These are phyloP conservation scores for Clonostachys chloroleuca DNA, from an alignment of 2,329 filamentous ascomycete genomes.

Conservation along the genomic window DNA sequence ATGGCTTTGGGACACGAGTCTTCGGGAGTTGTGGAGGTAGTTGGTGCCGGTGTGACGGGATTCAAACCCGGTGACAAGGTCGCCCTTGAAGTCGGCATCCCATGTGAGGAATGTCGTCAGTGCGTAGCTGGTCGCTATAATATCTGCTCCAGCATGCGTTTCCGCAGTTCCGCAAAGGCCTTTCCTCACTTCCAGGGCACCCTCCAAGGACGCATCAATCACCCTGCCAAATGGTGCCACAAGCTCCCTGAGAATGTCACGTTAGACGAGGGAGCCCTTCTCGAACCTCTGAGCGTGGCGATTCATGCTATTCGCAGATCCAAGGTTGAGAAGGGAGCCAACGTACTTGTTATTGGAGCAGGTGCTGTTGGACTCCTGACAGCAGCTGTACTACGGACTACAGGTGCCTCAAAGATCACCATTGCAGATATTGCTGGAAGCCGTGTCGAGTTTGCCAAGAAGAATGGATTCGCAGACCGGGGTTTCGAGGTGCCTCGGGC, in stretches of 20 bases:
- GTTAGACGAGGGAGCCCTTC: constrained; percentile 39
- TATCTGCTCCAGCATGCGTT: constrained; percentile 52
- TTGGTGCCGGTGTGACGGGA: constrained; percentile 49
- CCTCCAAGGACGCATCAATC: constrained; percentile 49
- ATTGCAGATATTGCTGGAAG: constrained; percentile 16
- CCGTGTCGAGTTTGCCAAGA: constrained; percentile 27
- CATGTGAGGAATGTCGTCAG: constrained; percentile 52
- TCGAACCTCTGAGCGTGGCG: constrained; percentile 47
- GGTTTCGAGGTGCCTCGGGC: constrained; percentile 10
- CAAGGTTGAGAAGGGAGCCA: constrained; percentile 4
- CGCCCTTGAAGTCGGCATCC: constrained; percentile 72
- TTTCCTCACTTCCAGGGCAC: constrained; percentile 55
- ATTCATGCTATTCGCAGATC: constrained; percentile 35
- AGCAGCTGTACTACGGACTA: constrained; percentile 27
- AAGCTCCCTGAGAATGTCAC: constrained; percentile 31
- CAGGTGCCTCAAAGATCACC: constrained; percentile 3
- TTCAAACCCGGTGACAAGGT: constrained; percentile 66
- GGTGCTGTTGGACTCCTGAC: constrained; percentile 29
- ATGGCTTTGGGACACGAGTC: constrained; percentile 79
- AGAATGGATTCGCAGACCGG: constrained; percentile 19
- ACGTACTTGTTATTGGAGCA: constrained; percentile 25
- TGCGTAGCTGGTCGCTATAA: constrained; percentile 55
- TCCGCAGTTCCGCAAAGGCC: constrained; percentile 52
- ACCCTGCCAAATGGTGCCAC: constrained; percentile 47
- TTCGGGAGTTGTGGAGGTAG: constrained; percentile 64